Conservation (phyloP, 495 filamentous ascomycete genomes). For the Terfezia boudieri region DNA sequence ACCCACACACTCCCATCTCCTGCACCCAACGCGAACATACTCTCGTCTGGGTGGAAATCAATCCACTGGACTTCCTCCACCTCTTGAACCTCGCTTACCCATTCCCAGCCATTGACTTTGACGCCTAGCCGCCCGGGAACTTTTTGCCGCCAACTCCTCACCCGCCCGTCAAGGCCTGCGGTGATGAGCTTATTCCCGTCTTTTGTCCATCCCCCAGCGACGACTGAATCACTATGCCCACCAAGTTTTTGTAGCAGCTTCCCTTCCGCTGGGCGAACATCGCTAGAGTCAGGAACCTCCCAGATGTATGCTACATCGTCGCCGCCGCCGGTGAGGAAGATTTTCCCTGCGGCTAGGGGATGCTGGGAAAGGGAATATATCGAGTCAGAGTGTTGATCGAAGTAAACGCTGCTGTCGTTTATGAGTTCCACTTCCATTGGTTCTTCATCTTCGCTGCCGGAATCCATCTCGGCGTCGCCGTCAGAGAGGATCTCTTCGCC, state of each 20-base stretch:
- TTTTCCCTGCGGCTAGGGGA: conserved; percentile 48
- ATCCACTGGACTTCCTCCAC: conserved; percentile 94
- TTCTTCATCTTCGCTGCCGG: conserved; percentile 28
- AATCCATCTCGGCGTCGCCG: conserved; percentile 21
- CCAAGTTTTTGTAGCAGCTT: conserved; percentile 45
- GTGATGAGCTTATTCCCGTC: conserved; percentile 65
- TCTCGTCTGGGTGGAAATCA: conserved; percentile 42
- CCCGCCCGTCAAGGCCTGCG: conserved; percentile 61
- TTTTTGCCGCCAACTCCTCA: conserved; percentile 29
- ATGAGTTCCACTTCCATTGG: conserved; percentile 55
- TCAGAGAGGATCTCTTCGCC: conserved; percentile 40
- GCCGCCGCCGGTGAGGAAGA: conserved; percentile 59
- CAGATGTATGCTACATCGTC: conserved; percentile 65
- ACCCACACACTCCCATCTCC: conserved; percentile 93
- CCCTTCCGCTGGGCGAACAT: conserved; percentile 50
- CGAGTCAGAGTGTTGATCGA: conserved; percentile 66
- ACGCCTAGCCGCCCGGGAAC: conserved; percentile 15
- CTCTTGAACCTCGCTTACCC: conserved; percentile 52
- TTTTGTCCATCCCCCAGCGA: conserved; percentile 65
- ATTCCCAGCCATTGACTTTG: conserved; percentile 28
- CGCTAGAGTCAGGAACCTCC: conserved; percentile 42
- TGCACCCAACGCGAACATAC: conserved; percentile 67
- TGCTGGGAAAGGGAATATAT: conserved; percentile 90
- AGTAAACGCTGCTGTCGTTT: conserved; percentile 82
- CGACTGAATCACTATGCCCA: conserved; percentile 80